These are phyloP conservation scores for Saturnispora ahearnii DNA, from an alignment of 805 yeast genomes.

Conservation along the genomic window DNA sequence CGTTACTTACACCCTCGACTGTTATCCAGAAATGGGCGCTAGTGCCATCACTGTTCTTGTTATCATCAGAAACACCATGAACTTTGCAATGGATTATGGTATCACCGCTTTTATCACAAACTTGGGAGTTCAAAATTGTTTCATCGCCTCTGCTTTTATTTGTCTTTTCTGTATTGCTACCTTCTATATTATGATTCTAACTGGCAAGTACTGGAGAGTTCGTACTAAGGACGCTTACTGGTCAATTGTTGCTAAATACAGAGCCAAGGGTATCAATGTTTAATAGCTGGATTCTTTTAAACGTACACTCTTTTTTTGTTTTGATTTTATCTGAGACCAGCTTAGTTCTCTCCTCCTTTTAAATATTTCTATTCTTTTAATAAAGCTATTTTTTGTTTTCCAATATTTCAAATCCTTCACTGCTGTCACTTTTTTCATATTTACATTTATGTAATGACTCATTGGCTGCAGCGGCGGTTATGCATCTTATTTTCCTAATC, in stretches of 20 bases:
- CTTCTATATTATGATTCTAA: constrained; percentile 32
- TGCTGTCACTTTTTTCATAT: not conserved
- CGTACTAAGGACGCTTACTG: constrained; percentile 28
- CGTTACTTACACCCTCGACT: constrained; percentile 47
- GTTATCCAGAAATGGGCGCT: constrained; percentile 44
- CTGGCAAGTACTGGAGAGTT: constrained; percentile 32
- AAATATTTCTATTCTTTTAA: not conserved
- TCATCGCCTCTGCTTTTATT: constrained; percentile 47
- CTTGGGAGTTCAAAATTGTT: constrained; percentile 47
- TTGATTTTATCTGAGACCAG: not conserved
- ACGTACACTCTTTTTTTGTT: not conserved
- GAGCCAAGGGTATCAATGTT: constrained; percentile 16
- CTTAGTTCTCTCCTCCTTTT: not conserved
- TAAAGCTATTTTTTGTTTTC: not conserved
- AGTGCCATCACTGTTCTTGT: constrained; percentile 49
- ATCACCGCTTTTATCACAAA: constrained; percentile 48
- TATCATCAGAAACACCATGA: constrained; percentile 47
- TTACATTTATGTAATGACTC: constrained; percentile 8
- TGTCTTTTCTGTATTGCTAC: constrained; percentile 39
- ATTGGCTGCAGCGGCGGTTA: constrained; percentile 3
- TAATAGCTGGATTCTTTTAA: not conserved
- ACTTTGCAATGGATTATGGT: constrained; percentile 53
- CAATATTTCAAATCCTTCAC: too few species aligned
- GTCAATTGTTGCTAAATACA: constrained; percentile 25
- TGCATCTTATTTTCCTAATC: constrained; percentile 4